Base-by-base conservation (phyloP, 495 filamentous ascomycete genomes). In the Parachaetomium inaequale region DNA sequence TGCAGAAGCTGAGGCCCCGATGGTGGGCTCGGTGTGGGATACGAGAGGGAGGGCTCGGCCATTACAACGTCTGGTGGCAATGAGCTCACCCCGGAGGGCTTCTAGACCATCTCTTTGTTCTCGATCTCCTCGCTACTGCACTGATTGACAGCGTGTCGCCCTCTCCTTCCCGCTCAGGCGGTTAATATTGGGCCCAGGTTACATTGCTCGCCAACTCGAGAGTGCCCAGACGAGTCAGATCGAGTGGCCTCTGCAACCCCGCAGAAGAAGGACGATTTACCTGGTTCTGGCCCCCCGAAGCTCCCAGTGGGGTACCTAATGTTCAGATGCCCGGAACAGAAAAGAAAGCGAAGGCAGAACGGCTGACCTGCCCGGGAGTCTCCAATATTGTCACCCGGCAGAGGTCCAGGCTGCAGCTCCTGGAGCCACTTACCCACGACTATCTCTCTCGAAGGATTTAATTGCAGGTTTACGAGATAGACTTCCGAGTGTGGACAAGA, bases 191-290 rank as follows among this genome's bases (percentile, higher is more conserved):
- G 49, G 38, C 0, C 58, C 14, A 14, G 58, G 58, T 60, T 60
- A 42, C 58, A 60, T 60, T 53, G 26, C 34, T 60, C 58, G 58
- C 47, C 46, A 25, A 25, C 17, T 34, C 25, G 34, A 54, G 8
- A 60, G 36, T 53, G 49, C 58, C 47, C 49, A 59, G n/a, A n/a
- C n/a, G n/a, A n/a, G n/a, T n/a, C n/a, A n/a, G 57, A 54, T 45
- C 49, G 50, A 34, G 31, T 12, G 26, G 58, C 58, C 46, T 54
- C n/a, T 54, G 58, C 58, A 61, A 47, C 59, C 59, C 51, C 56
- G 31, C 59, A 55, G 47, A 36, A 1, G 21, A 19, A 7, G 58
- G 25, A 42, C 8, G 46, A 14, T 38, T 23, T 19, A 42, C 34
- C 46, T 51, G 32, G 57, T 59, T 21, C 17, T n/a, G 21, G 34